Evolutionary conservation across 176 grass and related monocot species (phyloP).

Genomic region (Ampelocalamus luodianensis): DNA sequence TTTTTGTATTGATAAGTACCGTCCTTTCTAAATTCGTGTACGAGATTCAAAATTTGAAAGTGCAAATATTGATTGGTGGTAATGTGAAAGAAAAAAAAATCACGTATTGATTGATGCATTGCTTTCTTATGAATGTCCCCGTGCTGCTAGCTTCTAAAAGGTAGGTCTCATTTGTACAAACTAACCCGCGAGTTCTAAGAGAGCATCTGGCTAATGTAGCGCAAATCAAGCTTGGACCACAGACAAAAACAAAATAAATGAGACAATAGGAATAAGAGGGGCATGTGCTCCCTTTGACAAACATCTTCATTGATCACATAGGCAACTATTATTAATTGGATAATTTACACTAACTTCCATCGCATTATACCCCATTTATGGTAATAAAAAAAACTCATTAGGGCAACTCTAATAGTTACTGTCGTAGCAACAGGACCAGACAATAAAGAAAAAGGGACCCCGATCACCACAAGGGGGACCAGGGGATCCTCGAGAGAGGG

Average conservation of each 20-base stretch:
- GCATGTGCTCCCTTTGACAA: constrained; percentile 43
- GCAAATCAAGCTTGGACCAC: neutral
- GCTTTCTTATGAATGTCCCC: constrained; percentile 4
- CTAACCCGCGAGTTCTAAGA: neutral
- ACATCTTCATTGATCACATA: constrained; percentile 24
- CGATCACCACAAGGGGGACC: no score
- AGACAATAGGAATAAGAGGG: constrained; percentile 4
- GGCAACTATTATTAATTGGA: constrained; percentile 33
- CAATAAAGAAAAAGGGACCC: no score
- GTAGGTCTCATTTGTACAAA: neutral
- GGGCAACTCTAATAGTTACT: no score
- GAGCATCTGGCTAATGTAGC: neutral
- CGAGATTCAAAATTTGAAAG: neutral
- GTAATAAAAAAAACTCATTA: constrained; percentile 36
- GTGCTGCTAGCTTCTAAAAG: neutral
- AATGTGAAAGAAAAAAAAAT: neutral
- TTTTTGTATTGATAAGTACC: no score
- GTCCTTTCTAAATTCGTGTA: neutral
- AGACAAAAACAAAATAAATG: neutral
- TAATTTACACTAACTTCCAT: constrained; percentile 44
- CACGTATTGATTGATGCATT: neutral
- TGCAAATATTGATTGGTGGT: neutral
- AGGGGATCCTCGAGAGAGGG: no score
- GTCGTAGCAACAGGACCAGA: no score
- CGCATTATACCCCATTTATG: constrained; percentile 49